Evolutionary conservation across 441 rosid species (phyloP).

Genomic region (Syzygium syzygioides): DNA sequence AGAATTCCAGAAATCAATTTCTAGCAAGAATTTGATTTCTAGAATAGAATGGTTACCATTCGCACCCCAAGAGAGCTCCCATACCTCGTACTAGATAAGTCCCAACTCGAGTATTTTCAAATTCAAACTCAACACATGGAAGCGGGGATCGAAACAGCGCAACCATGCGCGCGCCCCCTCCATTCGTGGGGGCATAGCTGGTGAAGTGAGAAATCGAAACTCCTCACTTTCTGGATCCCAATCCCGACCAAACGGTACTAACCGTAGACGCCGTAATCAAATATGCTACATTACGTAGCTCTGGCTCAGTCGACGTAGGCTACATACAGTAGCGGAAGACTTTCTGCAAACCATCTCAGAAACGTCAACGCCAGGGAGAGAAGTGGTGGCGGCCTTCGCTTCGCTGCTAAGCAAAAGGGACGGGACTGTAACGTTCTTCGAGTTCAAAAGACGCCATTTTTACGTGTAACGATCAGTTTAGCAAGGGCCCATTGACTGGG

Average conservation of each 20-base stretch:
- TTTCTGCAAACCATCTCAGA: neutral
- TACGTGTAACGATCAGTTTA: neutral
- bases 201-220: neutral
- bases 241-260: neutral
- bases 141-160: neutral
- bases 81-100: no score
- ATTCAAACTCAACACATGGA: neutral
- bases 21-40: no score
- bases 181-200: neutral
- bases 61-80: no score
- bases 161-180: neutral
- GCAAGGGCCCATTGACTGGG: neutral
- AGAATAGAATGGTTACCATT: no score
- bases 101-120: no score
- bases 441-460: neutral
- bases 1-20: no score
- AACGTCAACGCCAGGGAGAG: neutral
- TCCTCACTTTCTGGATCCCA: neutral
- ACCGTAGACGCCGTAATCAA: no score
- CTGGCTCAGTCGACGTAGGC: neutral
- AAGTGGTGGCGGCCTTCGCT: neutral
- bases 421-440: neutral
- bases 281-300: neutral
- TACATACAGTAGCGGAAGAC: no score
- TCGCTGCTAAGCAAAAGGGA: neutral